phyloP scores from a whole-genome alignment of 805 yeast species.

The Kluyveromyces wickerhamii region DNA sequence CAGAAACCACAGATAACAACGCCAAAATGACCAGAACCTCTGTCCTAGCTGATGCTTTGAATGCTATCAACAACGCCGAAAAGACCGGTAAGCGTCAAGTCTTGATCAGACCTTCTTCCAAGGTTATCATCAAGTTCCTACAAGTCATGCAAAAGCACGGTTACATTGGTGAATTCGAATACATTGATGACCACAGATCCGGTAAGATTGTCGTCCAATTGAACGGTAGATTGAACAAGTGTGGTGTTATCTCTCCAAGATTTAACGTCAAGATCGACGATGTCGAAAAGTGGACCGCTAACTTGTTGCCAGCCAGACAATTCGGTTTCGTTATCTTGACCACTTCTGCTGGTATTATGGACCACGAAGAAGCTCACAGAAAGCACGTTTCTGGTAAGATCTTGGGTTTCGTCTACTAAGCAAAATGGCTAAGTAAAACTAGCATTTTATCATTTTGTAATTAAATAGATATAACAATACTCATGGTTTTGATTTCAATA shows the following conservation, averaged over 20 bases:
- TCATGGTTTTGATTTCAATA: too few relatives aligned
- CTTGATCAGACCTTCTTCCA: conserved; percentile 94
- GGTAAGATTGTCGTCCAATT: conserved; percentile 95
- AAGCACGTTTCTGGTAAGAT: conserved; percentile 99
- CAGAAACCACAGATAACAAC: conserved; percentile 8
- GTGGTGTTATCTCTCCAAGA: conserved; percentile 98
- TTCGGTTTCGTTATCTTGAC: conserved; percentile 96
- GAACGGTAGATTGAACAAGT: conserved; percentile 97
- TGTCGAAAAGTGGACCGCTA: conserved; percentile 97
- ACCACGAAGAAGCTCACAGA: conserved; percentile 99
- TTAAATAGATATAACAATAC: too few relatives aligned
- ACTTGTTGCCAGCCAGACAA: conserved; percentile 98
- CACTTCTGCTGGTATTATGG: conserved; percentile 99
- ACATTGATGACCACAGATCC: conserved; percentile 98
- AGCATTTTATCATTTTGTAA: too few relatives aligned
- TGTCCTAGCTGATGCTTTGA: conserved; percentile 97
- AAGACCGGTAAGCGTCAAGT: conserved; percentile 99
- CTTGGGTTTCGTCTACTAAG: conserved; percentile 93
- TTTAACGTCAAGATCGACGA: conserved; percentile 93
- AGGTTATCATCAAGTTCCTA: conserved; percentile 95
- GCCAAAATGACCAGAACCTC: conserved; percentile 90
- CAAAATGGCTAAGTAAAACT: too few relatives aligned
- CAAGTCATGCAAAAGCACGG: conserved; percentile 98
- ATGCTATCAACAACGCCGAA: conserved; percentile 98
- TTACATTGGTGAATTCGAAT: conserved; percentile 97